phyloP scores from a whole-genome alignment of 2,329 filamentous ascomycete genomes.

The Stachybotrys chartarum region DNA sequence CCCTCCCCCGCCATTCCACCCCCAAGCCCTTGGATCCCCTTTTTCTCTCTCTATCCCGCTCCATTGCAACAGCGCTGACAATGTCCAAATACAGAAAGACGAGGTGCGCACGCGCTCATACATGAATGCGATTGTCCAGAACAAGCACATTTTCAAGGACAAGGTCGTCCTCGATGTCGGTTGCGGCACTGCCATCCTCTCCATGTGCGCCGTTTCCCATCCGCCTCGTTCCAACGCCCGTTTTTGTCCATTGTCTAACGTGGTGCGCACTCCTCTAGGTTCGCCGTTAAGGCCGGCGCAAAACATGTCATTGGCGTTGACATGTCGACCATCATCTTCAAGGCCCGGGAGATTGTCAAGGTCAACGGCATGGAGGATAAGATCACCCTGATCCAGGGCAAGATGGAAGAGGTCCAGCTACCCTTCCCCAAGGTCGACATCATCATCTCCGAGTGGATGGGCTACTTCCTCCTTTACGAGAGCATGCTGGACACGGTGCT shows the following conservation, averaged over 20 bases:
- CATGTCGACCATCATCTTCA: slow-evolving; percentile 99
- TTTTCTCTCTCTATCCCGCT: not conserved
- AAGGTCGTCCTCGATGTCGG: slow-evolving; percentile 89
- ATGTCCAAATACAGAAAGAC: slow-evolving; percentile 68
- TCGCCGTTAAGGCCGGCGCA: slow-evolving; percentile 89
- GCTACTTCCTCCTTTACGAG: slow-evolving; percentile 98
- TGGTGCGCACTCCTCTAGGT: slow-evolving; percentile 50
- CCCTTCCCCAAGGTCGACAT: slow-evolving; percentile 97
- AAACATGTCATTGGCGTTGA: slow-evolving; percentile 99
- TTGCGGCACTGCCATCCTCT: slow-evolving; percentile 95
- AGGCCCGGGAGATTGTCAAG: slow-evolving; percentile 90
- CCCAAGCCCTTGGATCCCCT: slow-evolving; percentile 2
- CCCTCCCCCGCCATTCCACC: slow-evolving; percentile 10
- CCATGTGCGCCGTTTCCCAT: slow-evolving; percentile 63
- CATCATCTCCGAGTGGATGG: slow-evolving; percentile 99
- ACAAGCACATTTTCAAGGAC: slow-evolving; percentile 84
- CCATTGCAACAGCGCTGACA: slow-evolving; percentile 11
- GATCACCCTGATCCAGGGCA: slow-evolving; percentile 96
- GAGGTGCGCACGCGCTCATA: slow-evolving; percentile 95
- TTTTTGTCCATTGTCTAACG: not conserved
- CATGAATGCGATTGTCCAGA: slow-evolving; percentile 96
- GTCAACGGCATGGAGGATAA: slow-evolving; percentile 89
- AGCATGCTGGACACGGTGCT: slow-evolving; percentile 98
- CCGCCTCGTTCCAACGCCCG: slow-evolving; percentile 3
- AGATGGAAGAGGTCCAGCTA: slow-evolving; percentile 97